These are phyloP conservation scores for Mycena albidolilacea DNA, from an alignment of 768 basidiomycete species.

Conservation along the genomic window DNA sequence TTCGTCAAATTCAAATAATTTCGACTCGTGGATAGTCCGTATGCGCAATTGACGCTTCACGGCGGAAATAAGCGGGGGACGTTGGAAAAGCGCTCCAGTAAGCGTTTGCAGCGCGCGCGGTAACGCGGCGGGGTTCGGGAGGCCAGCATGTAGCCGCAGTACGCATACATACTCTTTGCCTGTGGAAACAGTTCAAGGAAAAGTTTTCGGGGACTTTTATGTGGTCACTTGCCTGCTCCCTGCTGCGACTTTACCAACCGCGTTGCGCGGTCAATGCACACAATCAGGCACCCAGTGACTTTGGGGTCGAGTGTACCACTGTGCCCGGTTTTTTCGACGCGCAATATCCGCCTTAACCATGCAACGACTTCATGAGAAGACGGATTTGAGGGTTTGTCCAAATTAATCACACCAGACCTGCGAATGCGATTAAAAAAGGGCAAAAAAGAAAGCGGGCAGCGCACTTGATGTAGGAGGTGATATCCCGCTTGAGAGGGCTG, in stretches of 20 bases:
- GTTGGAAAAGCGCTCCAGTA: conserved; percentile 98
- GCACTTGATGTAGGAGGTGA: conserved; percentile 91
- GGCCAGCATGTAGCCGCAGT: conserved; percentile 88
- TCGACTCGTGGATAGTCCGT: conserved; percentile 97
- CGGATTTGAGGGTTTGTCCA: conserved; percentile 99
- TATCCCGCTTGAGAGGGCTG: conserved; percentile 95
- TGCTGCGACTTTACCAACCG: conserved; percentile 98
- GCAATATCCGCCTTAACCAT: conserved; percentile 96
- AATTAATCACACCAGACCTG: conserved; percentile 98
- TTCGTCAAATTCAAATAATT: conserved; percentile 96
- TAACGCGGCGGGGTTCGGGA: conserved; percentile 87
- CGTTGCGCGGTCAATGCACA: conserved; percentile 99
- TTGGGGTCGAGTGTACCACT: conserved; percentile 99
- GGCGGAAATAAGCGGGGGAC: conserved; percentile 98
- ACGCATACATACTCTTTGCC: conserved; percentile 99
- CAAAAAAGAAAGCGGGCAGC: conserved; percentile 32
- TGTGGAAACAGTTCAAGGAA: conserved; percentile 45
- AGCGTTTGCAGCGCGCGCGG: conserved; percentile 96
- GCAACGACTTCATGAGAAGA: conserved; percentile 99
- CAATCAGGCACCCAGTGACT: conserved; percentile 98
- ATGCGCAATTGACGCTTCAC: conserved; percentile 98
- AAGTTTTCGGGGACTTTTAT: background rate
- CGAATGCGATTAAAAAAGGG: conserved; percentile 29
- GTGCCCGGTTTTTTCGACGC: conserved; percentile 98
- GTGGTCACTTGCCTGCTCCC: conserved; percentile 82